Conservation (phyloP, 257 asterid species). For the Cynanchum wilfordii region DNA sequence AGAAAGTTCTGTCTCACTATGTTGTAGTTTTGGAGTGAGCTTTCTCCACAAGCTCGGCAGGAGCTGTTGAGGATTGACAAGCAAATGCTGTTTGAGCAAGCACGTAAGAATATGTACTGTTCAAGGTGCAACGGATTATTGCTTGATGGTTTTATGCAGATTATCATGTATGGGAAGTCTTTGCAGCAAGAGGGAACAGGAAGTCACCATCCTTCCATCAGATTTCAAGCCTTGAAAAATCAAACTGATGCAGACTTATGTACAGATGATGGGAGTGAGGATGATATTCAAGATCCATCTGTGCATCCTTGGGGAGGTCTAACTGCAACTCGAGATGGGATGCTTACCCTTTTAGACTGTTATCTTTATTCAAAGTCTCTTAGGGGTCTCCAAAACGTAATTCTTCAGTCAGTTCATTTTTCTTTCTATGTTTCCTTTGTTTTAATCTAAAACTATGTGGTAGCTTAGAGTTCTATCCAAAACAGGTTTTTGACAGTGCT, state of each 20-base stretch:
- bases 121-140: conserved; percentile 95
- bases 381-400: conserved; percentile 83
- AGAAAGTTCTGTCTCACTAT: neutral
- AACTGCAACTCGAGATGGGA: conserved; percentile 72
- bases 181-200: conserved; percentile 63
- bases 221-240: conserved; percentile 33
- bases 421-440: neutral
- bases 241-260: conserved; percentile 39
- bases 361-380: conserved; percentile 71
- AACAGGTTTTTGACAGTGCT: conserved; percentile 93
- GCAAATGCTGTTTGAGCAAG: conserved; percentile 87
- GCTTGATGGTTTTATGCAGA: conserved; percentile 89
- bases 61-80: conserved; percentile 77
- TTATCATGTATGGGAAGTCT: conserved; percentile 89
- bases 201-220: conserved; percentile 26
- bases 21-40: conserved; percentile 90
- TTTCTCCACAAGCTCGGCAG: conserved; percentile 73
- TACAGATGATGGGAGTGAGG: conserved; percentile 42
- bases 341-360: conserved; percentile 80
- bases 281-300: conserved; percentile 82
- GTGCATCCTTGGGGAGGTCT: conserved; percentile 98
- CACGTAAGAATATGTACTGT: conserved; percentile 96
- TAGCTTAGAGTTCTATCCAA: conserved; percentile 21
- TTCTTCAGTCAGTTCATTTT: conserved; percentile 16
- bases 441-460: conserved; percentile 9